These are phyloP conservation scores for Niebla homalea DNA, from an alignment of 495 filamentous ascomycete genomes.

Conservation along the genomic window DNA sequence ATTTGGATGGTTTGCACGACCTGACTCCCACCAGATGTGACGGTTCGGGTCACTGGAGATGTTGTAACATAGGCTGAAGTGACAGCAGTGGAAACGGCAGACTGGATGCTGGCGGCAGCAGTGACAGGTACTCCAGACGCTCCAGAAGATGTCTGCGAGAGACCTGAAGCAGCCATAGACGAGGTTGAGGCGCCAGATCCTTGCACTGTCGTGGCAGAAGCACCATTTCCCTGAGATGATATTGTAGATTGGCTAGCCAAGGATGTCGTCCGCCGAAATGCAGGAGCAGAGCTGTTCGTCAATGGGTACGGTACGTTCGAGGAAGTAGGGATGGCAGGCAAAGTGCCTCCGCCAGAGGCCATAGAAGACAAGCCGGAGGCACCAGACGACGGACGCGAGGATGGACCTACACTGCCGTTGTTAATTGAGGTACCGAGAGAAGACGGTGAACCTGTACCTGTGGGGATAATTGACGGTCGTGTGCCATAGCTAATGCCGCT, in stretches of 20 bases:
- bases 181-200: conserved; percentile 1
- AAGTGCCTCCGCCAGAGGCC: not conserved
- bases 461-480: not conserved
- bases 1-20: conserved; percentile 4
- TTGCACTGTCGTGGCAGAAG: not conserved
- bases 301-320: conserved; percentile 1
- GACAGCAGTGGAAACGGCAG: conserved; percentile 6
- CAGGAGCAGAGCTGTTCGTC: conserved; percentile 2
- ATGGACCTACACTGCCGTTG: not conserved
- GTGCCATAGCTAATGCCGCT: not conserved
- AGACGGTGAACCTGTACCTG: not conserved
- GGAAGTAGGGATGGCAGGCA: not conserved
- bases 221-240: too few species aligned
- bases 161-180: conserved; percentile 6
- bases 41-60: conserved; percentile 8
- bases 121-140: not conserved
- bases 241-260: not conserved
- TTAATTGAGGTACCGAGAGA: not conserved
- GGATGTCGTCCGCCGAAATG: not conserved
- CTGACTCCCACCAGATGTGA: conserved; percentile 5
- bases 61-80: conserved; percentile 12
- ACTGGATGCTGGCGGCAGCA: conserved; percentile 1
- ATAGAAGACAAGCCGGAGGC: not conserved
- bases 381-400: not conserved
- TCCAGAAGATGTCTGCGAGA: conserved; percentile 6